Evolutionary conservation across 495 filamentous ascomycete genomes (phyloP).

Genomic region (Hypomontagnella monticulosa): DNA sequence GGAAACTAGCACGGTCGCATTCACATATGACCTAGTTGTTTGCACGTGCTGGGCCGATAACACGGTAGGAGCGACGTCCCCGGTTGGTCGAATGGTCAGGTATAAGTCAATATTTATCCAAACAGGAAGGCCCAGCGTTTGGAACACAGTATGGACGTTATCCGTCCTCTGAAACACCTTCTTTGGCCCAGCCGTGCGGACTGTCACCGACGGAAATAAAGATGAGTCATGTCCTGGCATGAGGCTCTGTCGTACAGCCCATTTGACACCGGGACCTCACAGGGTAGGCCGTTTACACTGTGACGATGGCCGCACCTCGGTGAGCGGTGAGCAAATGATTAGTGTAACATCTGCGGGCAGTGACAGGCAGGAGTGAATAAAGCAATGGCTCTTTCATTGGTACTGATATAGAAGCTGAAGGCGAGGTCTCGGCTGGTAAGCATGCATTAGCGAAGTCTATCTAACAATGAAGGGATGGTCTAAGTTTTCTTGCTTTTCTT

Average conservation of each 20-base stretch:
- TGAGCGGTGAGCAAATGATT: not conserved
- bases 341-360: not conserved
- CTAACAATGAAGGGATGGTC: not conserved
- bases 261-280: slow-evolving; percentile 6
- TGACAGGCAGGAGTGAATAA: not conserved
- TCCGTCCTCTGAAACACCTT: too few relatives aligned
- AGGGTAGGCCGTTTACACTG: not conserved
- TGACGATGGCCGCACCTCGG: slow-evolving; percentile 4
- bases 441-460: not conserved
- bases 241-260: slow-evolving; percentile 4
- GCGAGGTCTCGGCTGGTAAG: not conserved
- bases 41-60: not conserved
- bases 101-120: too few relatives aligned
- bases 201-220: too few relatives aligned
- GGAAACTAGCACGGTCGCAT: not conserved
- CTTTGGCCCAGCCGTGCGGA: too few relatives aligned
- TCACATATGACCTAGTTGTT: not conserved
- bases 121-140: too few relatives aligned
- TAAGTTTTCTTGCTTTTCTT: not conserved
- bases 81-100: too few relatives aligned
- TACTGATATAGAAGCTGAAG: not conserved
- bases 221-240: not conserved
- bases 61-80: not conserved
- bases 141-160: too few relatives aligned
- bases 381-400: not conserved